Evolutionary conservation across 805 yeast species (phyloP).

Genomic region (Metschnikowia hibisci): DNA sequence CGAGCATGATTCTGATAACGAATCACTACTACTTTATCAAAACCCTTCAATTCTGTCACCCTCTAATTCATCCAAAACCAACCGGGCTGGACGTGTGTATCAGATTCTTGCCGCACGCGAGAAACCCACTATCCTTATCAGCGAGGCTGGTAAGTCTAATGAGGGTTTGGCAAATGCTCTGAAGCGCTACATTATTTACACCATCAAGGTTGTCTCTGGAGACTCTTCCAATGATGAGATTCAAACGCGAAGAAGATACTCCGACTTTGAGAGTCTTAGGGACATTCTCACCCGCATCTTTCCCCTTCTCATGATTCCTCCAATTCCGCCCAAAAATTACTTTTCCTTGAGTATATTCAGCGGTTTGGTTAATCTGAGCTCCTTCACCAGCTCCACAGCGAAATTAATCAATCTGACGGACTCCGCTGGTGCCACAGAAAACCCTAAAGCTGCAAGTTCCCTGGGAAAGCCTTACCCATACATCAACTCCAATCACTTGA

Average conservation of each 20-base stretch:
- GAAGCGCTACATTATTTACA: constrained; percentile 70
- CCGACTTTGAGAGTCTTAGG: constrained; percentile 85
- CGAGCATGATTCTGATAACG: constrained; percentile 22
- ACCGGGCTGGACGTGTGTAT: constrained; percentile 35
- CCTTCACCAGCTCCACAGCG: not conserved
- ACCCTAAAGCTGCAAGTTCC: constrained; percentile 6
- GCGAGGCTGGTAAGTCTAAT: constrained; percentile 80
- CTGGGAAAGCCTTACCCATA: constrained; percentile 23
- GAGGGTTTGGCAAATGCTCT: constrained; percentile 68
- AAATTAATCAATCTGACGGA: not conserved
- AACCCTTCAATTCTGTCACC: constrained; percentile 11
- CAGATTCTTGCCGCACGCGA: constrained; percentile 30
- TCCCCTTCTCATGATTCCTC: constrained; percentile 85
- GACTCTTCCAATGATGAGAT: constrained; percentile 35
- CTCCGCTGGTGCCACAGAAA: constrained; percentile 7
- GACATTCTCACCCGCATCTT: constrained; percentile 64
- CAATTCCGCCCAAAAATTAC: constrained; percentile 67
- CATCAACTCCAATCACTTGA: constrained; percentile 40
- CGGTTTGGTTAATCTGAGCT: constrained; percentile 25
- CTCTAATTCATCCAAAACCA: constrained; percentile 24
- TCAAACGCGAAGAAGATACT: constrained; percentile 76
- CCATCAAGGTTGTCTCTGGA: constrained; percentile 58
- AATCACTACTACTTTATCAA: constrained; percentile 29
- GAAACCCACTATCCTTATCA: constrained; percentile 42
- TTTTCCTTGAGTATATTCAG: constrained; percentile 32